These are phyloP conservation scores for Zea mays DNA, from an alignment of 176 grass and related monocot genomes.

Conservation along the genomic window DNA sequence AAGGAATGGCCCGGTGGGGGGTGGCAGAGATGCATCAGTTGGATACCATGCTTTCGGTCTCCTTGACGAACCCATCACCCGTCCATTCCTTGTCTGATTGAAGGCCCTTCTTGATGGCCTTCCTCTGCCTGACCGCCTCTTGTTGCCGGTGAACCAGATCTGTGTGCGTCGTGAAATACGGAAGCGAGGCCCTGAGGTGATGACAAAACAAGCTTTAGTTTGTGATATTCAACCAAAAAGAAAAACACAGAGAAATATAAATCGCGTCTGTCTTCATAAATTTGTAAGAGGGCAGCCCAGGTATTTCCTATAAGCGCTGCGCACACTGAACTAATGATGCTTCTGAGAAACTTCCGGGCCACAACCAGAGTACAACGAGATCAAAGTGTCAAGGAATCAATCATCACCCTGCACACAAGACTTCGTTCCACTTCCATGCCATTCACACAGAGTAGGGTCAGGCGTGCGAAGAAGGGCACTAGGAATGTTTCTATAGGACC, in stretches of 20 bases:
- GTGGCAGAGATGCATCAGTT: slow-evolving; percentile 50
- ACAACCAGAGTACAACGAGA: slow-evolving; percentile 26
- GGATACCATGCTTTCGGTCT: slow-evolving; percentile 95
- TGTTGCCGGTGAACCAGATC: slow-evolving; percentile 81
- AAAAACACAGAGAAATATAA: not conserved
- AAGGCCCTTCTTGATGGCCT: slow-evolving; percentile 70
- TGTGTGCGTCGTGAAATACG: slow-evolving; percentile 89
- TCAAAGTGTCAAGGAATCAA: slow-evolving; percentile 35
- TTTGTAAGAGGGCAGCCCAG: not conserved
- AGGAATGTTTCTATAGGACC: not conserved
- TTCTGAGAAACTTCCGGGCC: slow-evolving; percentile 21
- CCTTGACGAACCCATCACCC: slow-evolving; percentile 91
- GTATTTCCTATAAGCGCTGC: not conserved
- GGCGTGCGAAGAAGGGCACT: slow-evolving; percentile 28
- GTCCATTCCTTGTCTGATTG: slow-evolving; percentile 97
- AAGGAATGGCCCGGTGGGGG: not conserved
- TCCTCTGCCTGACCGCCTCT: slow-evolving; percentile 82
- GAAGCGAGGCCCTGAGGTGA: slow-evolving; percentile 68
- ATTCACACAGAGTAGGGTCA: slow-evolving; percentile 37
- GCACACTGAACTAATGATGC: slow-evolving; percentile 2
- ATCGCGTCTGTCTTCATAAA: not conserved
- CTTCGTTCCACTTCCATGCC: slow-evolving; percentile 20
- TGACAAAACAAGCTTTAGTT: not conserved
- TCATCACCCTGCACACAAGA: slow-evolving; percentile 5
- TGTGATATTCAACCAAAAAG: not conserved